Percentiles rank a stretch among this genome's conserved stretches.
Evolutionary conservation across 1,284 basidiomycete genomes (phyloP).

Genomic region (Melampsora americana): DNA sequence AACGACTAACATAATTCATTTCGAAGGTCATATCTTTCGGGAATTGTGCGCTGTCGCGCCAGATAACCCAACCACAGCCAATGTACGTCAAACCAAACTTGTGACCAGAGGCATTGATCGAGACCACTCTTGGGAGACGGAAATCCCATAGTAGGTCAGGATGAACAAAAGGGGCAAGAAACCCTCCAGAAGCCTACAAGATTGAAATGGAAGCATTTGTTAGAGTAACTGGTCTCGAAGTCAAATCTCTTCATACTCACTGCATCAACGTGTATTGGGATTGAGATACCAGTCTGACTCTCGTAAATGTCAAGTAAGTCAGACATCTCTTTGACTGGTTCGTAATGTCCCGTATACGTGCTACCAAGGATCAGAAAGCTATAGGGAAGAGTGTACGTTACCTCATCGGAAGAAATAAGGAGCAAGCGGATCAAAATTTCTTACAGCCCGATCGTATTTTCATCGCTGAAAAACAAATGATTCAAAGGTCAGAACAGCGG

Average conservation of each 20-base stretch:
- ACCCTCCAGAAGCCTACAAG: conserved; percentile 75
- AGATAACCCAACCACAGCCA: conserved; percentile 84
- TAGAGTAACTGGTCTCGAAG: background rate
- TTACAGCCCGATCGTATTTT: conserved; percentile 66
- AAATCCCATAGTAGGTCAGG: conserved; percentile 83
- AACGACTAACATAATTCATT: conserved; percentile 67
- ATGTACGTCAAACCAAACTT: conserved; percentile 84
- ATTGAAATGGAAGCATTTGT: conserved; percentile 55
- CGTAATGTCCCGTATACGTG: conserved; percentile 91
- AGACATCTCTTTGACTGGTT: conserved; percentile 82
- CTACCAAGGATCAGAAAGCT: conserved; percentile 54
- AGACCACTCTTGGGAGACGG: conserved; percentile 76
- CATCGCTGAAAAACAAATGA: conserved; percentile 9
- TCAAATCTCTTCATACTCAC: conserved; percentile 49
- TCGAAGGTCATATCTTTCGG: conserved; percentile 91
- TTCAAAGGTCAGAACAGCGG: background rate
- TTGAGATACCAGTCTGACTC: conserved; percentile 64
- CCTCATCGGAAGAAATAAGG: conserved; percentile 52
- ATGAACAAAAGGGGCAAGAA: conserved; percentile 75
- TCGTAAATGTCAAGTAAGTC: conserved; percentile 82
- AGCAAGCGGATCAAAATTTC: conserved; percentile 67
- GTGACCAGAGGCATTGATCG: conserved; percentile 78
- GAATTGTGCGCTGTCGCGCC: conserved; percentile 65
- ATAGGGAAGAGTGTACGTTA: conserved; percentile 42
- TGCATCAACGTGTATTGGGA: conserved; percentile 66